These are phyloP conservation scores for Solanum medicagineum DNA, from an alignment of 257 asterid genomes.

Conservation along the genomic window DNA sequence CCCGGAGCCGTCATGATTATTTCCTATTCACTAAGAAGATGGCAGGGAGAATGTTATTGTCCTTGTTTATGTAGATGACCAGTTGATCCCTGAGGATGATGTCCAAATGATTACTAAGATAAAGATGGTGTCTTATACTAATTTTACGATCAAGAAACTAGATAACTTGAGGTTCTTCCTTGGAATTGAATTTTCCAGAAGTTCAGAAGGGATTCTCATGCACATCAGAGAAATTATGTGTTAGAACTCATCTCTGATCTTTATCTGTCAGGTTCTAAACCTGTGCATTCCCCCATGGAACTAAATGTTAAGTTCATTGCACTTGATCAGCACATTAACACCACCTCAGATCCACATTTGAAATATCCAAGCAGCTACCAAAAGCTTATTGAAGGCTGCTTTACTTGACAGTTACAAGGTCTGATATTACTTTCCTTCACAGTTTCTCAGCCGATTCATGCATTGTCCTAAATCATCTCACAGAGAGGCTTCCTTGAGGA, in stretches of 20 bases:
- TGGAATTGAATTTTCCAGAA: background rate
- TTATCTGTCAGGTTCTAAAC: background rate
- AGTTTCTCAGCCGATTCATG: background rate
- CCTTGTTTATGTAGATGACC: too few species aligned
- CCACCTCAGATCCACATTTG: background rate
- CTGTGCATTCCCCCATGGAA: background rate
- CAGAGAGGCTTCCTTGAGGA: background rate
- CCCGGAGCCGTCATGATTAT: too few species aligned
- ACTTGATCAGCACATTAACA: background rate
- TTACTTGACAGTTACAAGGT: background rate
- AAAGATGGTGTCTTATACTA: background rate
- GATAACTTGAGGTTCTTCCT: background rate
- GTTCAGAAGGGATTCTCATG: background rate
- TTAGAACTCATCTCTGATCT: background rate
- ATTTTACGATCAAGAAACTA: background rate
- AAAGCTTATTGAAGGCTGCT: background rate
- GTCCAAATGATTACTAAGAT: background rate
- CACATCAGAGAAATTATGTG: background rate
- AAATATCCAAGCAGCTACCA: background rate
- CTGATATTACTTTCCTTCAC: background rate
- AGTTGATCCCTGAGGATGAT: too few species aligned
- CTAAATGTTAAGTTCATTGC: background rate
- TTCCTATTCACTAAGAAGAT: too few species aligned
- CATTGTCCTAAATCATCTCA: background rate
- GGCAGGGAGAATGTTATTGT: too few species aligned